Percentiles rank a stretch among this genome's conserved stretches.
phyloP scores from a whole-genome alignment of 2,329 filamentous ascomycete species.

The Rhynchosporium graminicola region DNA sequence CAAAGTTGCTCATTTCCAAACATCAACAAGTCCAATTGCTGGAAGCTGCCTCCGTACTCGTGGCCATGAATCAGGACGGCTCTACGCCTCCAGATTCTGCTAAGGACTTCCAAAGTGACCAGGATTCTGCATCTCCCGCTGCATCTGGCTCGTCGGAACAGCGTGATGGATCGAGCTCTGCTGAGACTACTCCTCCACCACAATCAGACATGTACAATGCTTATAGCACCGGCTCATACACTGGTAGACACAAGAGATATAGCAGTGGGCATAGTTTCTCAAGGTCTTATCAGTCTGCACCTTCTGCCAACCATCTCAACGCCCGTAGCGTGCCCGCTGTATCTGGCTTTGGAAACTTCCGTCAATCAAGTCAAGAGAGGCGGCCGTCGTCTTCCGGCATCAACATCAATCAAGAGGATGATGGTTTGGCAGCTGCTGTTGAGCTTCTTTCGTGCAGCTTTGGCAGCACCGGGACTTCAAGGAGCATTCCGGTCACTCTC shows the following conservation, averaged over 20 bases:
- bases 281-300: conserved; percentile 77
- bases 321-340: conserved; percentile 53
- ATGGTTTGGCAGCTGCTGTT: conserved; percentile 83
- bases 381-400: conserved; percentile 79
- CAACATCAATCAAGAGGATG: conserved; percentile 77
- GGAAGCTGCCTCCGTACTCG: conserved; percentile 93
- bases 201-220: conserved; percentile 57
- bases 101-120: conserved; percentile 72
- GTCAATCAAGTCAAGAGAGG: conserved; percentile 73
- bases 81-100: conserved; percentile 65
- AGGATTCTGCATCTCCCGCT: conserved; percentile 78
- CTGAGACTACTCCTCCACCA: conserved; percentile 90
- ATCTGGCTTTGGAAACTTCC: conserved; percentile 50
- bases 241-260: conserved; percentile 56
- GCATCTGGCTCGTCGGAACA: conserved; percentile 80
- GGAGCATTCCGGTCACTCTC: conserved; percentile 65
- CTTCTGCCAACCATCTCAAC: conserved; percentile 54
- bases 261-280: conserved; percentile 62
- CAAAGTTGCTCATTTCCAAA: conserved; percentile 97
- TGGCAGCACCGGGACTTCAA: conserved; percentile 60
- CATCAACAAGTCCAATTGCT: conserved; percentile 98
- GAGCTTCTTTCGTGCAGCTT: conserved; percentile 91
- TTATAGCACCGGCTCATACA: conserved; percentile 44
- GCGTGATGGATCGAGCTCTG: conserved; percentile 77
- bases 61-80: conserved; percentile 77